Conservation (phyloP, 306 rosid genomes). For the Quercus rubra region DNA sequence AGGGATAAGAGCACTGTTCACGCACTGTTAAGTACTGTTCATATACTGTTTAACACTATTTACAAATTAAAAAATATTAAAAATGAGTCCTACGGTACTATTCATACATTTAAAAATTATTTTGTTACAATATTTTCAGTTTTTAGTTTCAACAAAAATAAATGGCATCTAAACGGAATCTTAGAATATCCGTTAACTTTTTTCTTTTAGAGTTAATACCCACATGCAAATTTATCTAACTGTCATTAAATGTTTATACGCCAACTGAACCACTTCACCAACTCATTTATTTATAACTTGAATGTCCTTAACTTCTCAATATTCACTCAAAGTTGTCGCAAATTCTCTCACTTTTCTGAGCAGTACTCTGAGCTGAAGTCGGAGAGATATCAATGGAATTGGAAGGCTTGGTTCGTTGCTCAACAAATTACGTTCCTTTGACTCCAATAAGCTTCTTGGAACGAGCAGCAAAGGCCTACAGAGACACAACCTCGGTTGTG, state of each 20-base stretch:
- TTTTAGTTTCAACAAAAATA: too few relatives aligned
- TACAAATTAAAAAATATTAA: too few relatives aligned
- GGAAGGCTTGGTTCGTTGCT: constrained; percentile 47
- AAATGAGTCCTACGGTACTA: too few relatives aligned
- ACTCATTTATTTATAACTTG: not conserved
- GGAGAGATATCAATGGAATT: constrained; percentile 46
- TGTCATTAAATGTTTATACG: too few relatives aligned
- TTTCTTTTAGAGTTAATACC: too few relatives aligned
- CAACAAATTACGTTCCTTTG: constrained; percentile 66
- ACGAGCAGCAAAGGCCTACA: constrained; percentile 62
- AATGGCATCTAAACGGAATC: too few relatives aligned
- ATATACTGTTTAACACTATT: too few relatives aligned
- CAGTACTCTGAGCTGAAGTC: constrained; percentile 19
- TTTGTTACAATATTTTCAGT: too few relatives aligned
- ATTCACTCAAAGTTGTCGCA: not conserved
- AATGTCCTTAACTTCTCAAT: not conserved
- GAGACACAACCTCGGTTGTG: constrained; percentile 55
- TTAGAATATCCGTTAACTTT: accelerated
- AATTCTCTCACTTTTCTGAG: constrained; percentile 13
- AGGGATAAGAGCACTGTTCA: too few relatives aligned
- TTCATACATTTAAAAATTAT: too few relatives aligned
- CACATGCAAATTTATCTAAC: too few relatives aligned
- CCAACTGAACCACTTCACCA: constrained; percentile 24
- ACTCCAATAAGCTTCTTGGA: constrained; percentile 74
- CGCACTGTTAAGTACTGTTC: too few relatives aligned